Percentiles rank a stretch among this genome's conserved stretches.
Evolutionary conservation across 1,284 basidiomycete species (phyloP).

Genomic region (Rhodotorula sp.): DNA sequence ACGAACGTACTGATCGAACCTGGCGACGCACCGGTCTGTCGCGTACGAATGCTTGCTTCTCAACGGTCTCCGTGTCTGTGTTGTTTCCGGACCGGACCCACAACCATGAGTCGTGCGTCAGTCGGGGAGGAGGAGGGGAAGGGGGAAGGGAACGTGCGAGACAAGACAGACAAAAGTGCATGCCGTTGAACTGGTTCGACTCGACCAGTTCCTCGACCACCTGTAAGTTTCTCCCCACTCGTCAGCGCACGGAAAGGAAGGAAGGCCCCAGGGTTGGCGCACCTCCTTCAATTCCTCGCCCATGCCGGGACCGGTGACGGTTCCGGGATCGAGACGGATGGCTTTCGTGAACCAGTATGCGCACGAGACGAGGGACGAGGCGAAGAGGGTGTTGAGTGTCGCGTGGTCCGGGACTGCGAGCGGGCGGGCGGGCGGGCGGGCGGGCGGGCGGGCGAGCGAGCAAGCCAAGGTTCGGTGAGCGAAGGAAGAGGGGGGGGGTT

Average conservation of each 20-base stretch:
- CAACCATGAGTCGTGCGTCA: neutral
- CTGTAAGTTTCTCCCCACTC: too few relatives aligned
- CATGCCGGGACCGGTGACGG: conserved; percentile 56
- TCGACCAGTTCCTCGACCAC: conserved; percentile 85
- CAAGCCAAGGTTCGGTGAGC: too few relatives aligned
- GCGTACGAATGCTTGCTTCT: conserved; percentile 92
- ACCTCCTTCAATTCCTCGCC: neutral
- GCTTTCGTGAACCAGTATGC: conserved; percentile 86
- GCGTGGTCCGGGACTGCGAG: conserved; percentile 49
- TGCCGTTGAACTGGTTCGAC: conserved; percentile 83
- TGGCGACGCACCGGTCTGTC: conserved; percentile 83
- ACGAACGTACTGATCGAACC: conserved; percentile 78
- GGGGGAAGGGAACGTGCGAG: conserved; percentile 58
- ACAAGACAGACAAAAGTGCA: conserved; percentile 92
- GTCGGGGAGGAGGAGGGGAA: neutral
- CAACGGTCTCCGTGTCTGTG: conserved; percentile 77
- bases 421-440: too few relatives aligned
- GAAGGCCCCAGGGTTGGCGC: neutral
- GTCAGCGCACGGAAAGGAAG: neutral
- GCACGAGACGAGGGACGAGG: conserved; percentile 67
- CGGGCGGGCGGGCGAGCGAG: too few relatives aligned
- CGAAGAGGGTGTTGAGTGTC: conserved; percentile 75
- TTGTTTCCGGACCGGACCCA: too few relatives aligned
- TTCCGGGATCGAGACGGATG: conserved; percentile 85
- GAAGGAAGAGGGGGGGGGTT: neutral